These are phyloP conservation scores for Aquilaria agallochum DNA, from an alignment of 441 rosid genomes.

Conservation along the genomic window DNA sequence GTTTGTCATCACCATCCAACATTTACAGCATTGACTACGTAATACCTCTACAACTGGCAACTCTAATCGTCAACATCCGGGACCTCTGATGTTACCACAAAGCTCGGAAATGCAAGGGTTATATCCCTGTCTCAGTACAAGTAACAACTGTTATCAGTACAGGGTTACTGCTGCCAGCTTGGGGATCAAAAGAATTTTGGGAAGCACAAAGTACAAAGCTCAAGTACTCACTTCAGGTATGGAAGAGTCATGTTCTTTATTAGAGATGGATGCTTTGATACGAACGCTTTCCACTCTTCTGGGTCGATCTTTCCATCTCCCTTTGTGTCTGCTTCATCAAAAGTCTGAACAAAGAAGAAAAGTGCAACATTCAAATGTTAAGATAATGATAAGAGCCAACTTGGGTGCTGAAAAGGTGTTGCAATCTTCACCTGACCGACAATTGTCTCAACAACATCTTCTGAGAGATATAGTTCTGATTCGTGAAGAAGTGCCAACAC, in stretches of 20 bases:
- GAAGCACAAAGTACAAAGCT: not conserved
- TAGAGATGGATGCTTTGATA: slow-evolving; percentile 55
- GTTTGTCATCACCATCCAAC: no score
- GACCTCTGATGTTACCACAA: slow-evolving; percentile 45
- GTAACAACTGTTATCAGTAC: not conserved
- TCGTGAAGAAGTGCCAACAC: slow-evolving; percentile 84
- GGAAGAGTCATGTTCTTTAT: slow-evolving; percentile 85
- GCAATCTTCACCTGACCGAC: slow-evolving; percentile 57
- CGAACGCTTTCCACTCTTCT: slow-evolving; percentile 78
- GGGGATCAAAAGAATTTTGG: not conserved
- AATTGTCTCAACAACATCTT: slow-evolving; percentile 61
- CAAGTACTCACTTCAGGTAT: slow-evolving; percentile 49
- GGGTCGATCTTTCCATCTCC: slow-evolving; percentile 67
- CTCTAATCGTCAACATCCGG: slow-evolving; percentile 46
- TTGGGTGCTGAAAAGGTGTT: slow-evolving; percentile 1
- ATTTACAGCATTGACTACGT: no score
- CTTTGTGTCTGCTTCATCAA: slow-evolving; percentile 51
- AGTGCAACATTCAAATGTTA: not conserved
- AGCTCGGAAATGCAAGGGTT: slow-evolving; percentile 76
- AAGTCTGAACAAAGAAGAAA: slow-evolving; percentile 35
- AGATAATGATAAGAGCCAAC: not conserved
- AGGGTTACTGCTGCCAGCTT: not conserved
- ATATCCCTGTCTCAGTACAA: slow-evolving; percentile 54
- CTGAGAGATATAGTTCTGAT: slow-evolving; percentile 64
- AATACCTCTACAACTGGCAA: not conserved